Evolutionary conservation across 805 yeast species (phyloP), one percentile per base, ranked within the genome.

Genomic region (Cyberlindnera amylophila): DNA sequence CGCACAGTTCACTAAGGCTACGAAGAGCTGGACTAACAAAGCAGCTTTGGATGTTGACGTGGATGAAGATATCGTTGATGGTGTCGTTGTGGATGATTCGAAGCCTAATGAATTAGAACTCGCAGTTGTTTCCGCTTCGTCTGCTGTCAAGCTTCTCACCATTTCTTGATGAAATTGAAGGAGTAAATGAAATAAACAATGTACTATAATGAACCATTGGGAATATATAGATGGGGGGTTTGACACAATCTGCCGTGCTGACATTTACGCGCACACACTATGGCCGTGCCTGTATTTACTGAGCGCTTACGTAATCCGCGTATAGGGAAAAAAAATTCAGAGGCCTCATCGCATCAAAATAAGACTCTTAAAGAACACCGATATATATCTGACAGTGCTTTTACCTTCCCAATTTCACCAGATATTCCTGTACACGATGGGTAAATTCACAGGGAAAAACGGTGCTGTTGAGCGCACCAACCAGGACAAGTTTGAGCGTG

Each of bases 401-500:
- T 19, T 11, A 4, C 21, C 8, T 14, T 7, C 28, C 15, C 36
- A 19, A 7, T n/a, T 8, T 19, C 2, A 17, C 13, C 10, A 14
- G 6, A 10, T n/a, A 17, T 17, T 6, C 23, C 9, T 13, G 19
- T 7, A 31, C 5, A 18, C 8, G 13, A 56, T 57, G 59, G 58
- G 53, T 21, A 54, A 52, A 39, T 30, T 52, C 32, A 51, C 59
- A 10, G 59, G 59, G 0, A 40, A 50, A 36, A 57, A 57, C 18
- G 58, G 62, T 10, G 23, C 49, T 6, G 42, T 54, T 15, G 56
- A 50, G 12, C 61, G 66, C 51, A 60, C 53, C 8, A 59, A 61
- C 32, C 57, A 54, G 28, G 37, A 42, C 11, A 64, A 59, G 35
- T 69, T 54, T 44, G 69, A 65, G 44, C 61, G 73, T 39, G 47